Conservation (phyloP, 1,284 basidiomycete genomes). For the Trichosporon sp. region DNA sequence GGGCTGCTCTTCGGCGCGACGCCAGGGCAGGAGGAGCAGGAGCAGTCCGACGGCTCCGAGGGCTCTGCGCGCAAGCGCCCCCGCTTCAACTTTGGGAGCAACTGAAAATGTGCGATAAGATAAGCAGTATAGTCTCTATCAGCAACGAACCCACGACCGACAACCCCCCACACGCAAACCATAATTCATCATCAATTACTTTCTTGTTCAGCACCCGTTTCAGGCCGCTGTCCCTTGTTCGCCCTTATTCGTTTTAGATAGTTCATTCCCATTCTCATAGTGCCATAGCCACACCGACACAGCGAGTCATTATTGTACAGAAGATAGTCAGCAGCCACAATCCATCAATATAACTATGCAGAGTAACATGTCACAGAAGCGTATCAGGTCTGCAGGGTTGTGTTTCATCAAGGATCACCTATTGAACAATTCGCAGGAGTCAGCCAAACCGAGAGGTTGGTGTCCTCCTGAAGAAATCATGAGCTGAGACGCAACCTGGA, state of each 20-base stretch:
- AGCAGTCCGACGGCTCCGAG: not conserved
- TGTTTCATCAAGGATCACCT: not conserved
- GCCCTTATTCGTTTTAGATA: not conserved
- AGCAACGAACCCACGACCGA: not conserved
- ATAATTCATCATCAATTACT: not conserved
- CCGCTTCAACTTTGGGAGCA: constrained; percentile 17
- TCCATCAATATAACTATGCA: not conserved
- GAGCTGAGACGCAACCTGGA: too few relatives aligned
- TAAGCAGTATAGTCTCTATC: not conserved
- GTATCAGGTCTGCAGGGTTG: not conserved
- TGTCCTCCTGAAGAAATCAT: too few relatives aligned
- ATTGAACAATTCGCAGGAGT: too few relatives aligned
- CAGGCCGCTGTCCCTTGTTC: not conserved
- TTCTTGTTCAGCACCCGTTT: not conserved
- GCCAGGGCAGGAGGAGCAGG: not conserved
- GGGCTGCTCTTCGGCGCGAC: constrained; percentile 27
- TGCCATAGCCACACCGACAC: constrained; percentile 8
- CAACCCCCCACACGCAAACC: not conserved
- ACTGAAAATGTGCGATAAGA: constrained; percentile 11
- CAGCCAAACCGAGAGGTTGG: too few relatives aligned
- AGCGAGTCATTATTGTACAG: not conserved
- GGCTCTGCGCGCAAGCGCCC: constrained; percentile 16
- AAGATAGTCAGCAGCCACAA: not conserved
- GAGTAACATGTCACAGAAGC: not conserved
- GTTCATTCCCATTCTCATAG: not conserved